phyloP scores from a whole-genome alignment of 2,329 filamentous ascomycete species.

The Cladosporium cucumerinum region DNA sequence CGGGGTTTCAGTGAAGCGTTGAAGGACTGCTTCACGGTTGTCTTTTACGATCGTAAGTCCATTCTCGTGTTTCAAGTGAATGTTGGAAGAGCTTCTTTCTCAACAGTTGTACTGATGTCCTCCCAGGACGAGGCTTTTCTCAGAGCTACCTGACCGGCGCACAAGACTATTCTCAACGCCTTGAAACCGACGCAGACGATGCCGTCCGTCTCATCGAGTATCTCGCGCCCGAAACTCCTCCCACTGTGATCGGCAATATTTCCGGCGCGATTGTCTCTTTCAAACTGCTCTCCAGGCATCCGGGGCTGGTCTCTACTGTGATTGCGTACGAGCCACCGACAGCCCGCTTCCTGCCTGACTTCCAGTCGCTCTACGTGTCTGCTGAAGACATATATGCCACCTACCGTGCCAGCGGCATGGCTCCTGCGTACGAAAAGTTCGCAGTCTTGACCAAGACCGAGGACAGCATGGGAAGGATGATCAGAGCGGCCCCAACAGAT shows the following conservation, averaged over 20 bases:
- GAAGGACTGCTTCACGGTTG: constrained; percentile 28
- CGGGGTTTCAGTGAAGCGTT: constrained; percentile 24
- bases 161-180: constrained; percentile 30
- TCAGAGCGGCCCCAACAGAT: constrained; percentile 5
- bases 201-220: constrained; percentile 22
- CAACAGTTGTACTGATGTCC: not conserved
- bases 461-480: not conserved
- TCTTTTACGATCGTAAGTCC: constrained; percentile 30
- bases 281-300: constrained; percentile 16
- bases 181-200: constrained; percentile 34
- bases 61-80: constrained; percentile 21
- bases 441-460: constrained; percentile 17
- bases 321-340: constrained; percentile 21
- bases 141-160: constrained; percentile 20
- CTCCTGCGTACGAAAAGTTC: constrained; percentile 18
- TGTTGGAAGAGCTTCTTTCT: not conserved
- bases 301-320: constrained; percentile 16
- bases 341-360: constrained; percentile 17
- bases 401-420: constrained; percentile 18
- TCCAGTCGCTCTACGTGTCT: constrained; percentile 10
- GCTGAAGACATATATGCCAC: constrained; percentile 14
- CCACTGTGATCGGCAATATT: constrained; percentile 18
- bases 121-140: constrained; percentile 20
- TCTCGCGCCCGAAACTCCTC: constrained; percentile 7
- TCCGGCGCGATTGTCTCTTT: constrained; percentile 18